Percentiles rank a stretch among this genome's conserved stretches.
Evolutionary conservation across 2,329 filamentous ascomycete species (phyloP).

Genomic region (Waltergamsia citrina): DNA sequence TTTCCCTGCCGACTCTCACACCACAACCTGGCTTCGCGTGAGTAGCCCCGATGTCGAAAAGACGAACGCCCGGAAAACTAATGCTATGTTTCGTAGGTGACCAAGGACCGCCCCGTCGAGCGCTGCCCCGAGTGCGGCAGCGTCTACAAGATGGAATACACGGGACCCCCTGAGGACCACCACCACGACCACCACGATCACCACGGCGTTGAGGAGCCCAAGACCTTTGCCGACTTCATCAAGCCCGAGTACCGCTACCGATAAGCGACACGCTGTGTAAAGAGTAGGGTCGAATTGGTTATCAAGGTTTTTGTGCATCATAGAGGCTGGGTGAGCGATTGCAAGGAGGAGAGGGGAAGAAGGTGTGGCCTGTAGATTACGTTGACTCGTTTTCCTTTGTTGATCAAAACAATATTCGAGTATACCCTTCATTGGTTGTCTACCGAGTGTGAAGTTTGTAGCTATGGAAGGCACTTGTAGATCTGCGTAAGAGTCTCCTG

Average conservation of each 20-base stretch:
- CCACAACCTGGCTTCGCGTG: conserved; percentile 84
- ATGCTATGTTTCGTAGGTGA: conserved; percentile 45
- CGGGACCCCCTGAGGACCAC: conserved; percentile 70
- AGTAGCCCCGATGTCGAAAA: conserved; percentile 21
- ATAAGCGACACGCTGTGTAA: too few species aligned
- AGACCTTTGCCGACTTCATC: conserved; percentile 94
- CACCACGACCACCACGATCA: conserved; percentile 44
- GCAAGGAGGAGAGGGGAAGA: conserved; percentile 8
- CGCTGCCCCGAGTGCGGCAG: conserved; percentile 95
- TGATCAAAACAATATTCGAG: conserved; percentile 20
- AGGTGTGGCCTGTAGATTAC: conserved; percentile 31
- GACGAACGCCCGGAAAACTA: conserved; percentile 5
- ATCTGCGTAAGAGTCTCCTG: too few species aligned
- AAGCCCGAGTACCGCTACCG: conserved; percentile 86
- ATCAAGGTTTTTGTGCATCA: conserved; percentile 2
- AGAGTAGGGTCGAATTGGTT: neutral
- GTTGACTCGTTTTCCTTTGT: conserved; percentile 23
- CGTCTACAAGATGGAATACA: conserved; percentile 96
- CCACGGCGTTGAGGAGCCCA: conserved; percentile 71
- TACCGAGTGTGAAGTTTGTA: too few species aligned
- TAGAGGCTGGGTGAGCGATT: conserved; percentile 9
- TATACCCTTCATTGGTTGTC: too few species aligned
- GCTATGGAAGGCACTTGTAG: too few species aligned
- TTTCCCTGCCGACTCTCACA: conserved; percentile 83
- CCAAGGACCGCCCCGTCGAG: conserved; percentile 82